Evolutionary conservation across 1,284 basidiomycete genomes (phyloP).

Genomic region (Golubevia pallescens): DNA sequence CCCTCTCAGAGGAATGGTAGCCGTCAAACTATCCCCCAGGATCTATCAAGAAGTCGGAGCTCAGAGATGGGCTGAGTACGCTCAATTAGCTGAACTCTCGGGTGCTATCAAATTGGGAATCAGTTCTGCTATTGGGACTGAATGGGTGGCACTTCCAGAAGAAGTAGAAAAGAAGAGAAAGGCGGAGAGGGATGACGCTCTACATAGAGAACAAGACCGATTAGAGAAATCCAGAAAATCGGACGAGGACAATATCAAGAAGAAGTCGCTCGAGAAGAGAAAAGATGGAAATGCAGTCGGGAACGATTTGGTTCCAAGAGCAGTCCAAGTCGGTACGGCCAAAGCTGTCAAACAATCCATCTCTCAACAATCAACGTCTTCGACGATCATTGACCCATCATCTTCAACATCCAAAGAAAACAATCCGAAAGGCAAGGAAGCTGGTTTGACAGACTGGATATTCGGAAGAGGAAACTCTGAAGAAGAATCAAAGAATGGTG

Average conservation of each 20-base stretch:
- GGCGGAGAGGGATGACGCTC: too few relatives aligned
- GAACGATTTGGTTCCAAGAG: too few relatives aligned
- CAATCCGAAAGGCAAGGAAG: too few relatives aligned
- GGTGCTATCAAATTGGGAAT: conserved; percentile 39
- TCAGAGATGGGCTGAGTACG: conserved; percentile 39
- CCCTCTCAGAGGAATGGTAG: conserved; percentile 33
- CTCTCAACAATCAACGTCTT: too few relatives aligned
- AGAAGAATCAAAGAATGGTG: too few relatives aligned
- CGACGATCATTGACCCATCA: too few relatives aligned
- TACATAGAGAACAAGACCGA: neutral
- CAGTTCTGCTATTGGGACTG: conserved; percentile 23
- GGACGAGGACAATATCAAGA: neutral
- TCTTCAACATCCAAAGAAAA: too few relatives aligned
- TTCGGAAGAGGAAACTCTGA: too few relatives aligned
- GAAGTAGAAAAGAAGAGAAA: neutral
- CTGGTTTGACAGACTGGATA: too few relatives aligned
- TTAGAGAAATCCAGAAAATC: neutral
- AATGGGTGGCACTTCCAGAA: conserved; percentile 39
- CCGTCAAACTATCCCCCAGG: conserved; percentile 19
- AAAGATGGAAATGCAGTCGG: too few relatives aligned
- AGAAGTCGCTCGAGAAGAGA: neutral
- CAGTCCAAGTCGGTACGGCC: too few relatives aligned
- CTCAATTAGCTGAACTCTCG: conserved; percentile 41
- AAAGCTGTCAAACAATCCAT: too few relatives aligned
- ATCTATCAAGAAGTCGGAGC: conserved; percentile 42